Conservation (phyloP, 768 basidiomycete genomes). For the Auricularia sp. region DNA sequence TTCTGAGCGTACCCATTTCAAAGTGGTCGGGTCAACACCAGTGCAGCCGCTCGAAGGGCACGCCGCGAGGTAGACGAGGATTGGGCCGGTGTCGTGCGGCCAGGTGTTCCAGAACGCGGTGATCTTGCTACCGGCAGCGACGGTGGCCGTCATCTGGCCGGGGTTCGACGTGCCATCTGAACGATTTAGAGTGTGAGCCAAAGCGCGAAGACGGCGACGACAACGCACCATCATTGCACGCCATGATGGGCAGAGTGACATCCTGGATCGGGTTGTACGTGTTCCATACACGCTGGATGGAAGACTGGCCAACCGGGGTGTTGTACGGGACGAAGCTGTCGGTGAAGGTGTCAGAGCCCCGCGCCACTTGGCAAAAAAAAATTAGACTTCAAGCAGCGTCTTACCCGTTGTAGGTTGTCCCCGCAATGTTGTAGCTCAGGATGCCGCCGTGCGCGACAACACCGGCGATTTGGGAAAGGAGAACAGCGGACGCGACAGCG, state of each 20-base stretch:
- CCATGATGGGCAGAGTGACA: constrained; percentile 6
- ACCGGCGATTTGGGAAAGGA: not conserved
- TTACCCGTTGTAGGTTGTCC: constrained; percentile 5
- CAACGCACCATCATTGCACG: constrained; percentile 10
- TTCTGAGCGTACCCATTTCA: constrained; percentile 6
- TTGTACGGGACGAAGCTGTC: constrained; percentile 4
- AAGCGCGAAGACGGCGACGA: constrained; percentile 4
- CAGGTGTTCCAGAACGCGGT: constrained; percentile 4
- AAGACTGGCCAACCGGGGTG: constrained; percentile 10
- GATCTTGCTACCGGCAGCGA: constrained; percentile 9
- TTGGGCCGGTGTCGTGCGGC: constrained; percentile 4
- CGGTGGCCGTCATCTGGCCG: constrained; percentile 7
- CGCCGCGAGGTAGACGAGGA: constrained; percentile 11
- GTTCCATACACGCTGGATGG: constrained; percentile 10
- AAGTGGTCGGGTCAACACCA: constrained; percentile 7
- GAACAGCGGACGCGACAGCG: not conserved
- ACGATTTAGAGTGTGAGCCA: not conserved
- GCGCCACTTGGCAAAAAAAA: not conserved
- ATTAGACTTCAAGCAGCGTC: not conserved
- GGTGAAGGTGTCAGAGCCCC: not conserved
- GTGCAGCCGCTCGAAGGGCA: constrained; percentile 9
- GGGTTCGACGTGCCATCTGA: not conserved
- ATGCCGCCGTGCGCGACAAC: constrained; percentile 12
- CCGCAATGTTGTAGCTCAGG: constrained; percentile 5
- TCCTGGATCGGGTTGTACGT: constrained; percentile 10